Evolutionary conservation across 306 rosid genomes (phyloP), one percentile per base, ranked within the genome.

Genomic region (Sophora flavescens): DNA sequence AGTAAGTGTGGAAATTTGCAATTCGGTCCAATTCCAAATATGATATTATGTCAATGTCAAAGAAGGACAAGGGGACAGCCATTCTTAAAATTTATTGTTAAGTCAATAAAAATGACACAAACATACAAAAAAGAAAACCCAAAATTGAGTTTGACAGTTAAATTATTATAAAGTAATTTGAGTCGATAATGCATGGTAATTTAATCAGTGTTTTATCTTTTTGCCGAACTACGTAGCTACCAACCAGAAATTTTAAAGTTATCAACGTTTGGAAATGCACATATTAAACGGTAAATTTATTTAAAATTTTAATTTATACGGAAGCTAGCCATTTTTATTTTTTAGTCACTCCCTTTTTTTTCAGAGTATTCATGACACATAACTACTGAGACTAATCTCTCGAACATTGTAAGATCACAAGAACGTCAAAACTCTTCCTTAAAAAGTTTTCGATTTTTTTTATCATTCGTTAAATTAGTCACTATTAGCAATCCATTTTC

Each of bases 81-180:
- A 69, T 22, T 35, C 22, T 47, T 68, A 2, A 13, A 10, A 15
- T 3, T 9, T 9, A 38, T 1, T 26, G 12, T 58, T 71, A 71
- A 22, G 63, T 71, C 65, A 71, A 54, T 54, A 17, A 69, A 35
- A 52, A 10, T 50, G 33, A 51, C 17, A 33, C 47, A 8, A 30
- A 36, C 8, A 22, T 18, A 15, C 30, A 22, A 22, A 70, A 6
- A 17, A 36, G 22, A 22, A 22, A 26, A 10, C 38, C 15, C 7
- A 11, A 18, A 22, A n/a, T 72, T 28, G 4, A 57, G 28, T 41
- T 58, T 22, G 67, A 41, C 56, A 57, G 17, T 8, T 22, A 7
- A 66, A 66, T 13, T 7, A 26, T 8, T 13, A 44, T 58, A 57
- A 57, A 22, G 54, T 71, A 36, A 3, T 71, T 38, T 18, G 28